Evolutionary conservation across 305 asterid genomes (phyloP), one percentile per base, ranked within the genome.

Genomic region (Fraxinus ornus): DNA sequence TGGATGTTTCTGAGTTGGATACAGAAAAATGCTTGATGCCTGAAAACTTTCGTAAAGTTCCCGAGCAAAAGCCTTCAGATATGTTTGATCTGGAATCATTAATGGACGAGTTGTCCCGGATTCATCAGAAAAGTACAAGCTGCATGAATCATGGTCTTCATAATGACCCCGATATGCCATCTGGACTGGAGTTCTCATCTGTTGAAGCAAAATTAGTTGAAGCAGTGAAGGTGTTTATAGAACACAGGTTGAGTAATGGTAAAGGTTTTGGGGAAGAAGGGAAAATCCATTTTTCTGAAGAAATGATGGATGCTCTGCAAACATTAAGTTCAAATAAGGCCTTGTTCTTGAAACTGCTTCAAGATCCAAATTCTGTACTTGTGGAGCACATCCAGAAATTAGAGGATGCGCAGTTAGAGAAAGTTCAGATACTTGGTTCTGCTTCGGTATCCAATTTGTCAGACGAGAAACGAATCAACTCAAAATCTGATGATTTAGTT

Each of bases 271-370:
- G 86, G 41, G 95, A 90, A 64, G 91, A 90, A 70, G 93, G 82
- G 62, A 89, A 87, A 83, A 66, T 83, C 72, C 83, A 77, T 78
- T 84, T 82, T 80, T 89, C 97, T 0, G 84, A 83, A 80, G 98
- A 93, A 82, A 83, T 91, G 77, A 81, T 87, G 89, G 94, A 94
- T 91, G 93, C 93, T 79, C 79, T 95, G 84, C 86, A 90, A 83
- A 84, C 82, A 4, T 68, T 96, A 66, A 89, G 90, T 88, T 87
- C 80, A 66, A 88, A 94, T 77, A 87, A 88, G 81, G 95, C 89
- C 74, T 79, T 88, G 79, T 88, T 93, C 85, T 89, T 91, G 81
- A 88, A 88, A 86, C 87, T 91, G 81, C 82, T 93, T 12, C 84
- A 91, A 87, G 97, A 94, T 83, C 95, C 94, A 21, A 80, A 92